phyloP scores from a whole-genome alignment of 2,329 filamentous ascomycete genomes.

The Colletotrichum musae region DNA sequence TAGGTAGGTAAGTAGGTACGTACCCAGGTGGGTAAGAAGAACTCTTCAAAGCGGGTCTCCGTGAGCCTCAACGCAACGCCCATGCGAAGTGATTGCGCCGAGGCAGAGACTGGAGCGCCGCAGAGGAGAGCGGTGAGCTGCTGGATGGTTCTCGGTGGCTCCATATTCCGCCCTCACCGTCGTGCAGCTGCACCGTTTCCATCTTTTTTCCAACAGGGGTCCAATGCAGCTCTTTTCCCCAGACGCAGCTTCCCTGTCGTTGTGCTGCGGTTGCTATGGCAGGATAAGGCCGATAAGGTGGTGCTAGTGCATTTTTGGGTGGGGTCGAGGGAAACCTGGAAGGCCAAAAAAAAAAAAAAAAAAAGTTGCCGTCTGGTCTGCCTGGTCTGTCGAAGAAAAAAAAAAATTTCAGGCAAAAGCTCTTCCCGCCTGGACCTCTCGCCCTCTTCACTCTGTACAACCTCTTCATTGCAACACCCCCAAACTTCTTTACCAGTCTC shows the following conservation, averaged over 20 bases:
- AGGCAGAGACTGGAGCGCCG: constrained; percentile 2
- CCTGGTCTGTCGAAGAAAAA: constrained; percentile 12
- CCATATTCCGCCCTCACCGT: constrained; percentile 17
- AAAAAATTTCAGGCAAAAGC: constrained; percentile 43
- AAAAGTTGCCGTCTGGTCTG: constrained; percentile 37
- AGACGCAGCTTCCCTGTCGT: constrained; percentile 40
- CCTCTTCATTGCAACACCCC: constrained; percentile 34
- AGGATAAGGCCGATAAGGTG: constrained; percentile 40
- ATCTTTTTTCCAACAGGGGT: constrained; percentile 29
- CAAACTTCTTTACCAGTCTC: constrained; percentile 32
- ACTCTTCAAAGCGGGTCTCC: background rate
- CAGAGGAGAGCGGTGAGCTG: constrained; percentile 32
- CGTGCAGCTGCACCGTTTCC: constrained; percentile 10
- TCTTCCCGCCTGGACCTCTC: constrained; percentile 29
- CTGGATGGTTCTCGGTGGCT: constrained; percentile 30
- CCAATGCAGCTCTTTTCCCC: constrained; percentile 38
- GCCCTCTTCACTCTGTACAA: constrained; percentile 4
- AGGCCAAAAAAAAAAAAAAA: constrained; percentile 29
- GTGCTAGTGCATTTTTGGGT: constrained; percentile 35
- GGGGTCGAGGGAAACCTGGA: constrained; percentile 28
- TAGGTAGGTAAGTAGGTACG: too few relatives aligned
- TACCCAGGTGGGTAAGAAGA: background rate
- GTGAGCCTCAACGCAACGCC: background rate
- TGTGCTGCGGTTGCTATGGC: constrained; percentile 40
- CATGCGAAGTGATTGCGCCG: constrained; percentile 3